Evolutionary conservation across 192 early-diverging fungal species (phyloP), one percentile per base, ranked within the genome.

Genomic region (Podila epigama): DNA sequence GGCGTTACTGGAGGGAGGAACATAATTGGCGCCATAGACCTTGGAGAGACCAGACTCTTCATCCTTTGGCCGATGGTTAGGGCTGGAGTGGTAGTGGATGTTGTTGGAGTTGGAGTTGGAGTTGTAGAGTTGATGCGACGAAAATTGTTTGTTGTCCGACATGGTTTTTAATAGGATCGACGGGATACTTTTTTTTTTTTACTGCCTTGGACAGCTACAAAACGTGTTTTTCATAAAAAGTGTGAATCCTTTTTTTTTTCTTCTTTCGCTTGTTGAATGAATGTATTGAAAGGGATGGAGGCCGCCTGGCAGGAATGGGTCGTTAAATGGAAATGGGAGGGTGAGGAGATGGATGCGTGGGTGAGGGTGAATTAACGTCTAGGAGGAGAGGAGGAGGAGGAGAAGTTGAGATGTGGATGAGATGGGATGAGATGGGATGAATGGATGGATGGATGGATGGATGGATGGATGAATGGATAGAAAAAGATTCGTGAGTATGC

Each of bases 121-220:
- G 9, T 32, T 27, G 5, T 18, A 15, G 4, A 58, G 51, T 54
- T 58, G 37, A 50, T 75, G 71, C 12, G 71, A 66, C 7, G 58
- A 52, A 51, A 67, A 75, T 5, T 58, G 27, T 4, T 58, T 57
- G 60, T 68, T 68, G n/a, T 65, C 67, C 1, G 72, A 77, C 72
- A 73, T 73, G 35, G n/a, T n/a, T n/a, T n/a, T n/a, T n/a, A n/a
- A n/a, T n/a, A 36, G 7, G 52, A 48, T 41, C 32, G 27, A 54
- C 16, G 5, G n/a, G n/a, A n/a, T n/a, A n/a, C n/a, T n/a, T n/a
- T n/a, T n/a, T n/a, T n/a, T n/a, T n/a, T n/a, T n/a, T n/a, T n/a
- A n/a, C n/a, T n/a, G n/a, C n/a, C n/a, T n/a, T n/a, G n/a, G n/a
- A n/a, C n/a, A n/a, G n/a, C n/a, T n/a, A n/a, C n/a, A n/a, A n/a